A percentile compares a stretch with the other conserved stretches of the same genome.
Evolutionary conservation across 371 early-diverging fungal species (phyloP).

Genomic region (Mucor indicus): DNA sequence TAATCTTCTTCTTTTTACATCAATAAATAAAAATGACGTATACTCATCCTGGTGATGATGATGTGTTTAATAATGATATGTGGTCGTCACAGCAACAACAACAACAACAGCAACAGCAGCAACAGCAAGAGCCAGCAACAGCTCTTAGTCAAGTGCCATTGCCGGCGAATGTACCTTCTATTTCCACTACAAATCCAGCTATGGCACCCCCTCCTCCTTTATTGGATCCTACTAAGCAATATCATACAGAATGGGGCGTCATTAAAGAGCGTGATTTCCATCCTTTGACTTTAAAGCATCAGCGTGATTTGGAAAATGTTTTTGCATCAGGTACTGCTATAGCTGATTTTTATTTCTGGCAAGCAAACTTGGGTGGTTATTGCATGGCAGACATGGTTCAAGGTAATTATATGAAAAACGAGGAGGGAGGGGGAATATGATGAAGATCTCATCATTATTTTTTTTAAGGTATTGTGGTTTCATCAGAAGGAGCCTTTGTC

Average conservation of each 20-base stretch:
- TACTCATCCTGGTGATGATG: conserved; percentile 5
- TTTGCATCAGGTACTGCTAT: conserved; percentile 25
- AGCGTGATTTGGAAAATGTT: conserved; percentile 39
- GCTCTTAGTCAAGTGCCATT: too few relatives aligned
- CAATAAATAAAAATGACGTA: conserved; percentile 19
- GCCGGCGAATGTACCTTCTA: conserved; percentile 9
- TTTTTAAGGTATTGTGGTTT: conserved; percentile 28
- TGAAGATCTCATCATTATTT: background rate
- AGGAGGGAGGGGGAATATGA: background rate
- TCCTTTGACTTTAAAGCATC: conserved; percentile 44
- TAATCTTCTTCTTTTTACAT: too few relatives aligned
- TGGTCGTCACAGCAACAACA: conserved; percentile 8
- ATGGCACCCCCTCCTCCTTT: background rate
- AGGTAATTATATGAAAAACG: conserved; percentile 18
- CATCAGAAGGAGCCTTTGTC: conserved; percentile 32
- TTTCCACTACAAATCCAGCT: conserved; percentile 4
- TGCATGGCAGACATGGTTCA: conserved; percentile 50
- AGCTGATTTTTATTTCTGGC: conserved; percentile 49
- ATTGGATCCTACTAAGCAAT: background rate
- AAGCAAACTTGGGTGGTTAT: conserved; percentile 50
- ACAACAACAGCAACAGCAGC: background rate
- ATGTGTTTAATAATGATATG: conserved; percentile 14
- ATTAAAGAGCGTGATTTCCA: conserved; percentile 29
- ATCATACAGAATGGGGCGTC: background rate
- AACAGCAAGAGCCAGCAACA: too few relatives aligned